Evolutionary conservation across 495 filamentous ascomycete genomes (phyloP).

Genomic region (Neurospora sublineolata): DNA sequence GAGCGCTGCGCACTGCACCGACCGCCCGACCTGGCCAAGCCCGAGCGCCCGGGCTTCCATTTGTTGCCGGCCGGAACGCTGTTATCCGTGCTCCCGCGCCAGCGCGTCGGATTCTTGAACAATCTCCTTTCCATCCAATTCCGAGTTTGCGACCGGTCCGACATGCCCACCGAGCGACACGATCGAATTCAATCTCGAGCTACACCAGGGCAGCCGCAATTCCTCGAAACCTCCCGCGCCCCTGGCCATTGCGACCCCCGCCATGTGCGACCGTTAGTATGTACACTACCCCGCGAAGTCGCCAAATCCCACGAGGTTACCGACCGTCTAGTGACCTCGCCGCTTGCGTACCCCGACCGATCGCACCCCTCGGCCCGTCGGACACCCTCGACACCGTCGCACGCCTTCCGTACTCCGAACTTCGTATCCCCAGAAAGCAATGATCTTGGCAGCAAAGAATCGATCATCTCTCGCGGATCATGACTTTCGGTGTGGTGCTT

Average conservation of each 20-base stretch:
- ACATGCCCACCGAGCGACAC: too few relatives aligned
- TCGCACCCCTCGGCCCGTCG: not conserved
- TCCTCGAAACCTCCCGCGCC: not conserved
- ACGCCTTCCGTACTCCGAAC: not conserved
- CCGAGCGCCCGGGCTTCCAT: not conserved
- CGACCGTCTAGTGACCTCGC: not conserved
- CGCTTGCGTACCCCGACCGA: not conserved
- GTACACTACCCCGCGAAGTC: not conserved
- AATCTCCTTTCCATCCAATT: not conserved
- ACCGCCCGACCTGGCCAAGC: not conserved
- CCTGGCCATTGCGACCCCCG: not conserved
- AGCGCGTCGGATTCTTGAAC: not conserved
- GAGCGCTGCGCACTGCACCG: not conserved
- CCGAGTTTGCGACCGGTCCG: too few relatives aligned
- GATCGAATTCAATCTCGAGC: not conserved
- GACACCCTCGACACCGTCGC: not conserved
- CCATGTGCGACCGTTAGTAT: not conserved
- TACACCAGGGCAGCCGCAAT: not conserved
- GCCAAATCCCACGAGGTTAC: not conserved
- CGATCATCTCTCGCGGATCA: not conserved
- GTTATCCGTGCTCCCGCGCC: not conserved
- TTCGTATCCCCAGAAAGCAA: not conserved
- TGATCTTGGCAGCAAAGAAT: not conserved
- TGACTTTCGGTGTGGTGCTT: not conserved
- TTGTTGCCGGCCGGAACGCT: not conserved